Percentiles rank a stretch among this genome's conserved stretches.
phyloP scores from a whole-genome alignment of 1,284 basidiomycete species.

The Microbotryomycetes sp. region DNA sequence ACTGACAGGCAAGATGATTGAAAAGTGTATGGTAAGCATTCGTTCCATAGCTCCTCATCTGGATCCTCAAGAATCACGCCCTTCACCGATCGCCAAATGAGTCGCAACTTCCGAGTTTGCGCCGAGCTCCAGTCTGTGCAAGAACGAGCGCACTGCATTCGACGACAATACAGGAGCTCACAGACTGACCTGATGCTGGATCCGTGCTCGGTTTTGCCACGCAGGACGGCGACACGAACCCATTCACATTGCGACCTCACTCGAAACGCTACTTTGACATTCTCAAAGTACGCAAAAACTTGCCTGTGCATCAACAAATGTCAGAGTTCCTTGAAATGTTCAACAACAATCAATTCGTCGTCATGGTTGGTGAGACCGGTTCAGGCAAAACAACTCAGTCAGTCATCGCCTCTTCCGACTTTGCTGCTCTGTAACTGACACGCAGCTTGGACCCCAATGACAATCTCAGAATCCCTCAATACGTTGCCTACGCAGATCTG shows the following conservation, averaged over 20 bases:
- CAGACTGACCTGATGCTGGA: not conserved
- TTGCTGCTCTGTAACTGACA: not conserved
- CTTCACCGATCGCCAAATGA: no score
- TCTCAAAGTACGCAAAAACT: constrained; percentile 70
- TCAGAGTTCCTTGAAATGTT: constrained; percentile 44
- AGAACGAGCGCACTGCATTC: no score
- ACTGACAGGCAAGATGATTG: constrained; percentile 66
- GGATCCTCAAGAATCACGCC: no score
- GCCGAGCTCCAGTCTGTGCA: no score
- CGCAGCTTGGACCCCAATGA: no score
- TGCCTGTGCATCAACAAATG: constrained; percentile 93
- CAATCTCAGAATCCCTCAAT: constrained; percentile 70
- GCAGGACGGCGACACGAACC: constrained; percentile 76
- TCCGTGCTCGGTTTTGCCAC: not conserved
- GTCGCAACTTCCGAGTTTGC: not conserved
- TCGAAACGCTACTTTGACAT: constrained; percentile 80
- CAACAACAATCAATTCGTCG: constrained; percentile 35
- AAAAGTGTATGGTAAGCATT: constrained; percentile 65
- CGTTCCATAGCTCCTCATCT: no score
- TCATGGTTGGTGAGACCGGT: constrained; percentile 97
- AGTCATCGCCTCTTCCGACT: constrained; percentile 32
- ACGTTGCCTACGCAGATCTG: constrained; percentile 90
- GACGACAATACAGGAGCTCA: not conserved
- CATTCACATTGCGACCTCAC: constrained; percentile 76
- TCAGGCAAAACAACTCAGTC: constrained; percentile 98